Base-by-base conservation (phyloP, 371 early-diverging fungal genomes). In the Mucor mucedo region DNA sequence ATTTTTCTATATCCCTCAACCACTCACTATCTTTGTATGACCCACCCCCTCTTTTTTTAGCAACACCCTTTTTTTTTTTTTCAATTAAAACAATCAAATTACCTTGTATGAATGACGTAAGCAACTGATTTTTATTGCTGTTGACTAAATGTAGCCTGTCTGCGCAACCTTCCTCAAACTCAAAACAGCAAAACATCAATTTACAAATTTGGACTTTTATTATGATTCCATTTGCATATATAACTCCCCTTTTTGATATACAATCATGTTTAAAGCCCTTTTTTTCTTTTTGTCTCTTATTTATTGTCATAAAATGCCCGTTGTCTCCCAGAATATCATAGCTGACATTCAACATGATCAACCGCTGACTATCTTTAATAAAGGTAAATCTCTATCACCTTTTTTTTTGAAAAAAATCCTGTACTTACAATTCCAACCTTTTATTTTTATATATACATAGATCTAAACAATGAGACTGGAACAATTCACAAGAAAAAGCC, bases 151-250 rank as follows among this genome's bases (percentile, higher is more conserved):
- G 44, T n/a, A 42, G 44, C 44, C 27, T 27, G 5, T 14, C 28
- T 30, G 50, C 50, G 50, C 38, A 28, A 53, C 53, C 53, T 53
- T 53, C 53, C 53, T 30, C 33, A 53, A 53, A 53, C 38, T 53
- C 53, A 53, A 53, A 35, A 53, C 53, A 21, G 16, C 13, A 60
- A 60, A 60, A 60, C 60, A 60, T 40, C 32, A 41, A 21, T 49
- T 49, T 49, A 60, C 60, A 60, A 41, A 50, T 60, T 28, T 40
- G 50, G 60, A 50, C 60, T 50, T 21, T 60, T 60, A 60, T 60
- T 60, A 40, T 60, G 39, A 60, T 60, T 60, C 35, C 21, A 14
- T 59, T 39, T 60, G 47, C 35, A 50, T 60, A 60, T 40, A 40
- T 29, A 56, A 41, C 47, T 32, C 5, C 21, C 11, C 21, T 10